Percentiles rank a stretch among this genome's conserved stretches.
Evolutionary conservation across 495 filamentous ascomycete genomes (phyloP).

Genomic region (Hypoxylon cercidicola): DNA sequence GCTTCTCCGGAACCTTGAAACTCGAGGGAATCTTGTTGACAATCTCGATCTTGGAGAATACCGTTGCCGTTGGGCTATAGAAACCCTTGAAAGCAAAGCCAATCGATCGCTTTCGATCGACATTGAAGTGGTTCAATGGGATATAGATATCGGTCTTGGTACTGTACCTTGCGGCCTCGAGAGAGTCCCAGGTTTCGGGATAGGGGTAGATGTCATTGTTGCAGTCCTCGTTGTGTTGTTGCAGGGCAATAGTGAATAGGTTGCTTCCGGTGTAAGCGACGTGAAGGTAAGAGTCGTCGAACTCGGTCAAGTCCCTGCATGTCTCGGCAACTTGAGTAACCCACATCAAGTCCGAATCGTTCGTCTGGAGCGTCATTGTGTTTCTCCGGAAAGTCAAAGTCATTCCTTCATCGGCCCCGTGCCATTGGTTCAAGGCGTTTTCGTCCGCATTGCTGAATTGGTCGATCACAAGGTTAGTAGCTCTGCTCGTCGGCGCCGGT

Average conservation of each 20-base stretch:
- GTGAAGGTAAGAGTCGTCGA: constrained; percentile 72
- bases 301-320: constrained; percentile 70
- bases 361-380: constrained; percentile 68
- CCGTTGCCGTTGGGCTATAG: constrained; percentile 63
- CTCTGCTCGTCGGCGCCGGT: constrained; percentile 58
- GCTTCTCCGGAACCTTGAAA: constrained; percentile 67
- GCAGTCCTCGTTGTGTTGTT: constrained; percentile 76
- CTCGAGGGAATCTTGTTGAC: constrained; percentile 62
- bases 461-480: constrained; percentile 72
- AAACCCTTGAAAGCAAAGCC: constrained; percentile 78
- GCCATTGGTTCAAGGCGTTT: constrained; percentile 77
- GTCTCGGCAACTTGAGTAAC: constrained; percentile 70
- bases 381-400: constrained; percentile 59
- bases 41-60: constrained; percentile 71
- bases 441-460: constrained; percentile 64
- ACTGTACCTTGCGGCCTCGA: constrained; percentile 75
- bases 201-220: constrained; percentile 68
- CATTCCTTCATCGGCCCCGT: constrained; percentile 73
- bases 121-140: constrained; percentile 76
- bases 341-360: constrained; percentile 74
- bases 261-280: constrained; percentile 74
- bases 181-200: constrained; percentile 78
- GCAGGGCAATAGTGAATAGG: constrained; percentile 74
- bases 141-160: constrained; percentile 72
- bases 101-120: constrained; percentile 67